A percentile compares a stretch with the other conserved stretches of the same genome.
Conservation (phyloP, 2,329 filamentous ascomycete genomes). For the Cercospora nicotianae region DNA sequence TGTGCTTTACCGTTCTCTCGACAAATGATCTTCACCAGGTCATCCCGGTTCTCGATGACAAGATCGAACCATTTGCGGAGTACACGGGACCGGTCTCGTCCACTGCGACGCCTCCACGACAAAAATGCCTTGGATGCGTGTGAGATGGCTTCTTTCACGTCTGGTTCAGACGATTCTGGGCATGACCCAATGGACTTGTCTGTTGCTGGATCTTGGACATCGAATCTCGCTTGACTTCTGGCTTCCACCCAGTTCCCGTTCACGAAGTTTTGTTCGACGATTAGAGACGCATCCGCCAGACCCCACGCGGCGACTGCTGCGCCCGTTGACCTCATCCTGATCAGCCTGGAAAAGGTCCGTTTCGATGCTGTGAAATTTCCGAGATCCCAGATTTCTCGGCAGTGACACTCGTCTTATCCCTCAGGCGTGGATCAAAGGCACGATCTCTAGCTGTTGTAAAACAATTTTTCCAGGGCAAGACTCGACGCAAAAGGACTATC, state of each 20-base stretch:
- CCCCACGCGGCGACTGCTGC: background rate
- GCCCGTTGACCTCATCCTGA: background rate
- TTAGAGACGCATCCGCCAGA: background rate
- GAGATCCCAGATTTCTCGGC: background rate
- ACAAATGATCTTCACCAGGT: slow-evolving; percentile 35
- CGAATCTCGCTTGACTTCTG: background rate
- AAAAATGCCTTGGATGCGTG: background rate
- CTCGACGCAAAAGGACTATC: background rate
- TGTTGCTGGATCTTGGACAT: background rate
- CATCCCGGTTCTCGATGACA: slow-evolving; percentile 32
- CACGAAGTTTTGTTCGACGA: background rate
- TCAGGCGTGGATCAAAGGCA: background rate
- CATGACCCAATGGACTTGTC: background rate
- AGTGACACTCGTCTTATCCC: too few relatives aligned
- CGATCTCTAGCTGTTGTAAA: background rate
- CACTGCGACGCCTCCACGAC: background rate
- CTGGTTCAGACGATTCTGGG: background rate
- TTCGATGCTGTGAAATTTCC: background rate
- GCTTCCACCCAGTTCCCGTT: background rate
- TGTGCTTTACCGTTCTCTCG: slow-evolving; percentile 39
- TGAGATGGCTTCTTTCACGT: background rate
- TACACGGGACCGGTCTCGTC: slow-evolving; percentile 26
- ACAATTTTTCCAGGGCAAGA: background rate
- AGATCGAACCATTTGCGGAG: slow-evolving; percentile 37
- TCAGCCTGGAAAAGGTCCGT: background rate